Base-by-base conservation (phyloP, 2,329 filamentous ascomycete genomes). In the Raffaelea ambrosiae region DNA sequence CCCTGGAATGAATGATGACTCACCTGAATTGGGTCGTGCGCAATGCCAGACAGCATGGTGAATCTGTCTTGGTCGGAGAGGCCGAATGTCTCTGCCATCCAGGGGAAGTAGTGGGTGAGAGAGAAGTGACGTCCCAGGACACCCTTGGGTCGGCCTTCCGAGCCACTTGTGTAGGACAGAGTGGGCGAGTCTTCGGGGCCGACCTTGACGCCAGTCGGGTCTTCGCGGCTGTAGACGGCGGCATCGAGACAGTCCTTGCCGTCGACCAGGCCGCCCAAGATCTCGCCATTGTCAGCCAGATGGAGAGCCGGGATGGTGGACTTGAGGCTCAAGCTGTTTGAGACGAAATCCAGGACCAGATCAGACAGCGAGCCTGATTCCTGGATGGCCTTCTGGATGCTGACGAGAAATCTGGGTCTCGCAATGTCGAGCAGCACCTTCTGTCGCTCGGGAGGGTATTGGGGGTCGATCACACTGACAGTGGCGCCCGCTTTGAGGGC, bases 91-190 rank as follows among this genome's bases (percentile, higher is more conserved):
- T 93, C 70, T 0, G 88, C 81, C 91, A 97, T 97, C 90, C 89
- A 97, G 19, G 83, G 81, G 61, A 91, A 94, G 68, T 95, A 97
- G 58, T 85, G 83, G 1, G 88, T 79, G 51, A 97, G 70, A 44
- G 81, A 86, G 68, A 85, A 97, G 66, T 97, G 91, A 14, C 91
- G 78, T 1, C 91, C 90, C 48, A 82, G 76, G 13, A 97, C 91
- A 56, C 88, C 88, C 71, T 95, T 95, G 31, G 88, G 89, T 54
- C 78, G 73, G 41, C 86, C 88, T 67, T 94, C 87, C 1, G 74
- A 79, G 4, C 89, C 88, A 7, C 74, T 80, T 1, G 86, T 89
- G 61, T 87, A 89, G 23, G 72, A 77, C 1, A 95, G 70, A 0
- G 85, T 95, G 2, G 85, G 84, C 16, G 84, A 88, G 26, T 29